Evolutionary conservation across 352 stramenopile species (phyloP), one percentile per base, ranked within the genome.

Genomic region (Discostella stelligera): DNA sequence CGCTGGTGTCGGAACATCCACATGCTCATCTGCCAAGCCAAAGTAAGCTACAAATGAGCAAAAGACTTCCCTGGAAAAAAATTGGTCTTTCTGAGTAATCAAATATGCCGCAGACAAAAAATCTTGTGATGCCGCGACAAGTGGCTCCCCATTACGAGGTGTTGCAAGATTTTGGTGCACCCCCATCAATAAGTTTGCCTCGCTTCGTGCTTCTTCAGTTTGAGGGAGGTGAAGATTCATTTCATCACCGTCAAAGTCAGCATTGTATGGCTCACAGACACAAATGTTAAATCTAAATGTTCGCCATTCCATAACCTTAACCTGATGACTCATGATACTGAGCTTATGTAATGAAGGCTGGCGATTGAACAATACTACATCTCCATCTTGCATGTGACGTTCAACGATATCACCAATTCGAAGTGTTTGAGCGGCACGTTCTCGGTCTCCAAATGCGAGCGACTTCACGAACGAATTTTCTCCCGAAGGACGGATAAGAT

Each of bases 251-350:
- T 99, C 97, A 79, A 99, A 99, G 86, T 99, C 97, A 41, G 97
- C 97, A 75, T 99, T 99, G 86, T 99, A 99, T 30, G 97, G 97
- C 56, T 96, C 96, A 87, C 97, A 99, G 39, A 98, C 96, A 72
- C 97, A 99, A 87, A 99, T 98, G 88, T 99, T 99, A 87, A 99
- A 99, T 18, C 97, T 95, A 83, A 99, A 99, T 11, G 98, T 99
- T 39, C 96, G 90, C 95, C 95, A 99, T 5, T 96, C 93, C 87
- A 98, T 96, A 32, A 99, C 95, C 66, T 94, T 95, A 0, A 92
- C 94, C 23, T 83, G 67, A 84, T 97, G 94, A n/a, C 90, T 86
- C 98, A 99, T 99, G 84, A 99, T 99, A 37, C 95, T 98, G 88
- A 99, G 97, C 81, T 98, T 99, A 91, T 99, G 97, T 44, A 99